Percentiles rank a stretch among this genome's conserved stretches.
Evolutionary conservation across 352 stramenopile species (phyloP).

Genomic region (Globisporangium okanoganense): DNA sequence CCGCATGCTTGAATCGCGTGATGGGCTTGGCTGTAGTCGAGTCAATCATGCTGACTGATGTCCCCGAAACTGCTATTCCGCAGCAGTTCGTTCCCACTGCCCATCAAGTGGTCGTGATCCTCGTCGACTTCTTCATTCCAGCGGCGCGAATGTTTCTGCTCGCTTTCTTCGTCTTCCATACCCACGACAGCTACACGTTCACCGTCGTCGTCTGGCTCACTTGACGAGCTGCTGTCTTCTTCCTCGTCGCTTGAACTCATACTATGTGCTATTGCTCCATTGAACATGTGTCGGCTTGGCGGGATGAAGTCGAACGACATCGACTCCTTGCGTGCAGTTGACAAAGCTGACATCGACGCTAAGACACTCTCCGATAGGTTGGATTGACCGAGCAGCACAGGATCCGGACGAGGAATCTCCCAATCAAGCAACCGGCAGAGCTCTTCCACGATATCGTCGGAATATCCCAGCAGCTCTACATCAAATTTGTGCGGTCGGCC

Average conservation of each 20-base stretch:
- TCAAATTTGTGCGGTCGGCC: slow-evolving; percentile 82
- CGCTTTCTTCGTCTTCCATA: slow-evolving; percentile 34
- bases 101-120: slow-evolving; percentile 71
- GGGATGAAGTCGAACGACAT: slow-evolving; percentile 64
- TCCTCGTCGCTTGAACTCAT: slow-evolving; percentile 56
- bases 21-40: background rate
- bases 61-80: slow-evolving; percentile 59
- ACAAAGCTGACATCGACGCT: slow-evolving; percentile 18
- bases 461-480: slow-evolving; percentile 80
- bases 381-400: slow-evolving; percentile 57
- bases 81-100: slow-evolving; percentile 69
- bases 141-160: slow-evolving; percentile 22
- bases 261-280: slow-evolving; percentile 58
- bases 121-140: slow-evolving; percentile 38
- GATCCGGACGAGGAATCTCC: slow-evolving; percentile 73
- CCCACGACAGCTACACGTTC: slow-evolving; percentile 21
- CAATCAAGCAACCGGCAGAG: slow-evolving; percentile 70
- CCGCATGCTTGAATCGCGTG: slow-evolving; percentile 3
- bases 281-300: slow-evolving; percentile 74
- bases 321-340: slow-evolving; percentile 21
- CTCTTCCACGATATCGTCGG: slow-evolving; percentile 82
- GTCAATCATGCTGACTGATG: slow-evolving; percentile 18
- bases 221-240: slow-evolving; percentile 49
- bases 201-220: slow-evolving; percentile 37
- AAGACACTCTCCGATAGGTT: slow-evolving; percentile 34